Evolutionary conservation across 306 rosid genomes (phyloP), one percentile per base, ranked within the genome.

Genomic region (Carpinus fangiana): DNA sequence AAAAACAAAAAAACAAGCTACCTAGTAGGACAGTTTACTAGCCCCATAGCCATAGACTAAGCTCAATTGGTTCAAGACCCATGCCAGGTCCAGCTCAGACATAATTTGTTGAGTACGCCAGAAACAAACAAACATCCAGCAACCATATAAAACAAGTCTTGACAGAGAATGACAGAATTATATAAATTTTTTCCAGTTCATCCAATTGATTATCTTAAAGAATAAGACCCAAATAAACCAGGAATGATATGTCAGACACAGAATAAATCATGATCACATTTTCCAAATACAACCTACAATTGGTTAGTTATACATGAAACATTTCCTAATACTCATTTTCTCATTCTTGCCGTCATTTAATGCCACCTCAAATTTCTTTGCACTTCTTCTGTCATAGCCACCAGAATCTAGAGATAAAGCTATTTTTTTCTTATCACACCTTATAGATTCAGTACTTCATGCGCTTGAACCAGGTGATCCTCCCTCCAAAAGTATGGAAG

Each of bases 381-480:
- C 23, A 21, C 53, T 75, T 75, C 67, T 76, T 64, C 54, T 68
- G 71, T 72, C 62, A 73, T 55, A 67, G 60, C 28, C 70, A 81
- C 82, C 83, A 50, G 81, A 79, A 80, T 52, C 74, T 59, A 65
- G 50, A 46, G 76, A 73, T 69, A 78, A 50, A 66, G 75, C 73
- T 45, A 77, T 56, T 52, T 57, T 72, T 77, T 86, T 83, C 75
- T 73, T 69, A 70, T 70, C 75, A 54, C 76, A 65, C 36, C 65
- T 66, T 53, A 86, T 53, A 86, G 85, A 78, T 79, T 66, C 73
- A 80, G 82, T 78, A 66, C 57, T 84, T 78, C 75, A 51, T 61
- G 75, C 78, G 84, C 83, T 85, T 67, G 62, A 65, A 79, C 81
- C 76, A 60, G 73, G 68, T 79, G 82, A 83, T 81, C 76, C 28